A percentile compares a stretch with the other conserved stretches of the same genome.
Conservation (phyloP, 2,329 filamentous ascomycete genomes). For the Nemania sp. region DNA sequence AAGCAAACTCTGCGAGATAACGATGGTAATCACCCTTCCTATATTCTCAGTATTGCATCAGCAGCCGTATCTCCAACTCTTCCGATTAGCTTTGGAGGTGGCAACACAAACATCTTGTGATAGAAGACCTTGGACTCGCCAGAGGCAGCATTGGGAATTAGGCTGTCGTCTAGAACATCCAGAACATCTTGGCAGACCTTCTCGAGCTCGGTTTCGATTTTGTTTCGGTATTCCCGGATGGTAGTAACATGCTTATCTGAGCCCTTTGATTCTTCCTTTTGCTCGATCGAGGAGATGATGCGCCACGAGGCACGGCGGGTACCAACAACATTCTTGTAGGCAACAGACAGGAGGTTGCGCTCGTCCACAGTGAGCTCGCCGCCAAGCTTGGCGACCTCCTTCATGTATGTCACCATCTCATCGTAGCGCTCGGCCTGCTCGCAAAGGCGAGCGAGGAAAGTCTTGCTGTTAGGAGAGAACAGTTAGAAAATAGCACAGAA, state of each 20-base stretch:
- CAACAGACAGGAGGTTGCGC: conserved; percentile 97
- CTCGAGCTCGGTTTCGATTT: conserved; percentile 97
- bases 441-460: conserved; percentile 98
- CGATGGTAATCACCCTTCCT: conserved; percentile 99
- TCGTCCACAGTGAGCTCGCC: conserved; percentile 90
- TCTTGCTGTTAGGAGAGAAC: conserved; percentile 72
- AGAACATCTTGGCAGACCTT: conserved; percentile 98
- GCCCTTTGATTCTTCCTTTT: conserved; percentile 99
- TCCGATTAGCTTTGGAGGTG: background rate
- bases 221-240: conserved; percentile 96
- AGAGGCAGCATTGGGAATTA: conserved; percentile 94
- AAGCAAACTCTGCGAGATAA: conserved; percentile 91
- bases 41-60: conserved; percentile 26
- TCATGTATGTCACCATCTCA: conserved; percentile 99
- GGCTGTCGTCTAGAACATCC: conserved; percentile 86
- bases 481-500: conserved; percentile 29
- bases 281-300: conserved; percentile 99
- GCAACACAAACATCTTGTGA: conserved; percentile 90
- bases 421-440: conserved; percentile 99
- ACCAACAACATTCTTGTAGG: conserved; percentile 99
- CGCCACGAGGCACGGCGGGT: conserved; percentile 98
- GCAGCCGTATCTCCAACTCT: conserved; percentile 20
- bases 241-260: conserved; percentile 90
- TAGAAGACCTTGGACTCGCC: conserved; percentile 99
- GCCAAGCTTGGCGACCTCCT: conserved; percentile 93